Evolutionary conservation across 139 green algal genomes (phyloP).

Genomic region (Tetradesmus lagerheimii): DNA sequence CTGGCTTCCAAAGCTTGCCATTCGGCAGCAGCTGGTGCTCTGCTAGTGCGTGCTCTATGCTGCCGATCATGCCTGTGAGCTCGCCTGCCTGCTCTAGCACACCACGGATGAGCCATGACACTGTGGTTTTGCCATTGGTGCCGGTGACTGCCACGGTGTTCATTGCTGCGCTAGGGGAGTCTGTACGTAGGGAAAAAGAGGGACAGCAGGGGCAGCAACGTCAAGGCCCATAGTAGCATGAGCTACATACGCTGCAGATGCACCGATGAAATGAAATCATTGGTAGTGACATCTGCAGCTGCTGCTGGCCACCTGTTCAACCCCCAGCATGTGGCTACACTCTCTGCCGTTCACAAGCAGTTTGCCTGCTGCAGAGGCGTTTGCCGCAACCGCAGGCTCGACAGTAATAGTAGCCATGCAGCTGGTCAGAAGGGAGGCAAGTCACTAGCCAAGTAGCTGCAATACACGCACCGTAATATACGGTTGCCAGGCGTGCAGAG

Average conservation of each 20-base stretch:
- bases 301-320: too few relatives aligned
- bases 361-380: too few relatives aligned
- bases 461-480: conserved; percentile 73
- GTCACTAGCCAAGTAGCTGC: too few relatives aligned
- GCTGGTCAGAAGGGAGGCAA: too few relatives aligned
- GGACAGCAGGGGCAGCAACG: not conserved
- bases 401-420: too few relatives aligned
- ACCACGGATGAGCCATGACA: conserved; percentile 88
- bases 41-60: conserved; percentile 80
- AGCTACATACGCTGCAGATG: not conserved
- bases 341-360: too few relatives aligned
- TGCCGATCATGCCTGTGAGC: conserved; percentile 76
- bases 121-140: conserved; percentile 96
- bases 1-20: conserved; percentile 80
- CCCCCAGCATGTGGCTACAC: too few relatives aligned
- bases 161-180: conserved; percentile 61
- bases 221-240: not conserved
- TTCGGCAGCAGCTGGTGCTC: conserved; percentile 66
- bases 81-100: conserved; percentile 88
- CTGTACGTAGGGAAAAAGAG: conserved; percentile 7
- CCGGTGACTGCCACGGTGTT: conserved; percentile 84
- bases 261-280: too few relatives aligned
- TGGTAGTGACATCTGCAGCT: too few relatives aligned
- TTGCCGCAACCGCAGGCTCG: too few relatives aligned
- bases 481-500: conserved; percentile 60